Base-by-base conservation (phyloP, 805 yeast genomes). In the Metschnikowia aberdeeniae region DNA sequence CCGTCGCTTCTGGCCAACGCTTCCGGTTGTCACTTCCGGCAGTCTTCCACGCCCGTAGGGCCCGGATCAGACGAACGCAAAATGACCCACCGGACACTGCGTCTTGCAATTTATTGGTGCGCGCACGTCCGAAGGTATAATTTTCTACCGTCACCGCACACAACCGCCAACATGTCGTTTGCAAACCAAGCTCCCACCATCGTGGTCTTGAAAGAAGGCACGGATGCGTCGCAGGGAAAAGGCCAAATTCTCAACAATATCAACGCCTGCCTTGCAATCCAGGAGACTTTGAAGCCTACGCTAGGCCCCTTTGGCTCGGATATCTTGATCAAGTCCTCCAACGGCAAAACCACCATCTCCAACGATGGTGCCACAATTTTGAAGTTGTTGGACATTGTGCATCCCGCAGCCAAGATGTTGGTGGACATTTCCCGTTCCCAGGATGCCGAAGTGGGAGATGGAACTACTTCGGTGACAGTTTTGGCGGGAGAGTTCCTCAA, bases 381-480 rank as follows among this genome's bases (percentile, higher is more conserved):
- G 63, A 88, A 85, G 62, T 75, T 93, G 46, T 70, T 93, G 54
- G 99, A 93, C 61, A 95, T 93, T 45, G 97, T 93, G 22, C 99
- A 93, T 60, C 99, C 99, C 8, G 99, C 99, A 9, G 99, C 99
- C 10, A 89, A 89, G 65, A 90, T 92, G 49, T 72, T 92, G 55
- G 99, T 92, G 43, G 96, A 92, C 63, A 86, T 92, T 46, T 86
- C 97, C 13, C 84, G 95, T 63, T 89, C 96, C 3, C 99, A 92
- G 70, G 99, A 92, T 64, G 96, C 95, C 49, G 98, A 92, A 66
- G 96, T 93, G 53, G 99, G 99, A 49, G 99, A 92, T 68, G 99
- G 99, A 54, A 92, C 99, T 36, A 92, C 99, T 1, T 85, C 96
- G 26, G 99, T 92, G 17, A 87, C 97, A 0, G 84, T 92, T 28